Percentiles rank a stretch among this genome's conserved stretches.
phyloP scores from a whole-genome alignment of 805 yeast species.

The Yarrowia osloensis region DNA sequence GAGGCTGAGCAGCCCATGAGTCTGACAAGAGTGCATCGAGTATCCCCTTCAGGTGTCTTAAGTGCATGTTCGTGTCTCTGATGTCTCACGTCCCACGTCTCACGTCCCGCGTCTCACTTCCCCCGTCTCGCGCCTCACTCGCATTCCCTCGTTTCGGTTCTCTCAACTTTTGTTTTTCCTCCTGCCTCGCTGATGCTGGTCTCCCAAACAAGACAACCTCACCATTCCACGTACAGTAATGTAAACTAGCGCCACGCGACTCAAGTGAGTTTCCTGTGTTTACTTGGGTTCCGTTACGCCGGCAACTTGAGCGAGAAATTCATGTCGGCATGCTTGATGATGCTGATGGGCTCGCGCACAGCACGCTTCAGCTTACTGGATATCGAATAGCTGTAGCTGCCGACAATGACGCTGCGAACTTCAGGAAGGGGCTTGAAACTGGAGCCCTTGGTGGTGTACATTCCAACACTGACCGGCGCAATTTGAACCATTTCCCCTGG shows the following conservation, averaged over 20 bases:
- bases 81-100: background rate
- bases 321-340: constrained; percentile 25
- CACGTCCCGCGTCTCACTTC: background rate
- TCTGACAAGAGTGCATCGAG: background rate
- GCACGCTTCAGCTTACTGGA: constrained; percentile 17
- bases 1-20: constrained; percentile 6
- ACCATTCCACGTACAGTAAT: constrained; percentile 4
- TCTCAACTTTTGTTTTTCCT: background rate
- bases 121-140: background rate
- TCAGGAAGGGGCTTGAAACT: constrained; percentile 24
- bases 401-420: constrained; percentile 21
- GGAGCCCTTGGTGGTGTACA: constrained; percentile 28
- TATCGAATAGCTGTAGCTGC: constrained; percentile 18
- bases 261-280: background rate
- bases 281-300: constrained; percentile 5
- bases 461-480: constrained; percentile 15
- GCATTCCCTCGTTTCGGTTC: background rate
- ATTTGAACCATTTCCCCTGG: constrained; percentile 13
- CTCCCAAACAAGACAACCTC: background rate
- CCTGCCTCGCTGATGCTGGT: constrained; percentile 1
- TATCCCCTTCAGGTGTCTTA: background rate
- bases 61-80: background rate
- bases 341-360: constrained; percentile 23
- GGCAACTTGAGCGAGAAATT: constrained; percentile 15
- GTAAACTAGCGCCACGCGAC: constrained; percentile 20